phyloP scores from a whole-genome alignment of 106 monocot genomes.

The Agapanthus africanus region DNA sequence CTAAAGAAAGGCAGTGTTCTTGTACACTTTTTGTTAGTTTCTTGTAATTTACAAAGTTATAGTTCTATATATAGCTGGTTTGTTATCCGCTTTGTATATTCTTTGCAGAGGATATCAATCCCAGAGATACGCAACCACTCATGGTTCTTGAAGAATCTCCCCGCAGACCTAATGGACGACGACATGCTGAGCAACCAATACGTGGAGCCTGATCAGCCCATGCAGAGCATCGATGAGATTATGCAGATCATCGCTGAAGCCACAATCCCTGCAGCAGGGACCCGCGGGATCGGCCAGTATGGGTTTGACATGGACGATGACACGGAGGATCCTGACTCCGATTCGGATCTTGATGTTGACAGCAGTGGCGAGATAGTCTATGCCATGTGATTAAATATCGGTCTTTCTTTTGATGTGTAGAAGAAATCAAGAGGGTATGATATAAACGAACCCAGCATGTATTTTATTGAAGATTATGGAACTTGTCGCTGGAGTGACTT shows the following conservation, averaged over 20 bases:
- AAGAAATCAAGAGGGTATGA: too few relatives aligned
- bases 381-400: slow-evolving; percentile 17
- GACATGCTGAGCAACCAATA: slow-evolving; percentile 14
- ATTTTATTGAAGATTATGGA: not conserved
- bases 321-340: slow-evolving; percentile 22
- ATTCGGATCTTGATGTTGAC: slow-evolving; percentile 27
- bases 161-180: slow-evolving; percentile 21
- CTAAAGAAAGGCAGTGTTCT: too few relatives aligned
- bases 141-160: slow-evolving; percentile 25
- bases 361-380: slow-evolving; percentile 29
- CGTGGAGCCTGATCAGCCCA: slow-evolving; percentile 44
- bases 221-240: slow-evolving; percentile 73
- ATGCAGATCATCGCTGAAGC: slow-evolving; percentile 73
- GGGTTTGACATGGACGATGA: slow-evolving; percentile 21
- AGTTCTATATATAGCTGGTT: too few relatives aligned
- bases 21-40: too few relatives aligned
- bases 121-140: slow-evolving; percentile 17
- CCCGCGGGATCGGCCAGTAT: slow-evolving; percentile 9
- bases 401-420: not conserved
- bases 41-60: too few relatives aligned
- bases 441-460: not conserved
- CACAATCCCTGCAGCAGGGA: slow-evolving; percentile 21
- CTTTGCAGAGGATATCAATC: slow-evolving; percentile 18
- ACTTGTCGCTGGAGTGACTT: too few relatives aligned
- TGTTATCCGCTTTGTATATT: too few relatives aligned